Percentiles rank a stretch among this genome's conserved stretches.
Conservation (phyloP, 1,139 yeast genomes). For the Diutina mesorugosa region DNA sequence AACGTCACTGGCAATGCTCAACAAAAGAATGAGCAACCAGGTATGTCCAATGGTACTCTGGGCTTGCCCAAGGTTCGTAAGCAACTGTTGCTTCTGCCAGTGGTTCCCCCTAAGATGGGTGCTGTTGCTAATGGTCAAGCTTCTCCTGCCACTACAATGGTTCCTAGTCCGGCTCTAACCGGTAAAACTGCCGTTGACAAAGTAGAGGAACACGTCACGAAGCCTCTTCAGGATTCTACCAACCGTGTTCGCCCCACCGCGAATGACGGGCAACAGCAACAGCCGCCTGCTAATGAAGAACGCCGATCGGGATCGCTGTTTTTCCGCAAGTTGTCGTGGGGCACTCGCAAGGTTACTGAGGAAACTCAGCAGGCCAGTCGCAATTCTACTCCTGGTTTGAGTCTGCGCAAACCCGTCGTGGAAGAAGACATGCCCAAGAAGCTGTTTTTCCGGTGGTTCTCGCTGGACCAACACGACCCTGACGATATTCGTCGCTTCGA, state of each 20-base stretch:
- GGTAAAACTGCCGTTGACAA: not conserved
- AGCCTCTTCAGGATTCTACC: not conserved
- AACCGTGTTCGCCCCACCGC: not conserved
- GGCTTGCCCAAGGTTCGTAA: slow-evolving; percentile 1
- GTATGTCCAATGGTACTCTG: not conserved
- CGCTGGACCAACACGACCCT: slow-evolving; percentile 10
- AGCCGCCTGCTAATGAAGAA: not conserved
- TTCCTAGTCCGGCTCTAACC: not conserved
- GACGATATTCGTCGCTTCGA: slow-evolving; percentile 23
- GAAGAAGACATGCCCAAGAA: slow-evolving; percentile 15
- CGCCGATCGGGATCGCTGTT: slow-evolving; percentile 9
- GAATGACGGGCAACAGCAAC: not conserved
- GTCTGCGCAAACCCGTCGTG: not conserved
- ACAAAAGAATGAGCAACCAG: not conserved
- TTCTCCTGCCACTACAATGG: not conserved
- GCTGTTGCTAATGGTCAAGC: not conserved
- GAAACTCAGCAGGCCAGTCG: slow-evolving; percentile 6
- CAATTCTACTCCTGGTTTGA: not conserved
- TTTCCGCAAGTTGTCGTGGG: slow-evolving; percentile 55
- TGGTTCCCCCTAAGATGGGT: not conserved
- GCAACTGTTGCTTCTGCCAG: not conserved
- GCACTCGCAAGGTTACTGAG: slow-evolving; percentile 23
- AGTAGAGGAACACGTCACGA: not conserved
- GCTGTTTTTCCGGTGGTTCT: slow-evolving; percentile 33
- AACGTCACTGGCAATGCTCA: not conserved